Conservation (phyloP, 2,329 filamentous ascomycete genomes). For the Pseudogymnoascus sp. region DNA sequence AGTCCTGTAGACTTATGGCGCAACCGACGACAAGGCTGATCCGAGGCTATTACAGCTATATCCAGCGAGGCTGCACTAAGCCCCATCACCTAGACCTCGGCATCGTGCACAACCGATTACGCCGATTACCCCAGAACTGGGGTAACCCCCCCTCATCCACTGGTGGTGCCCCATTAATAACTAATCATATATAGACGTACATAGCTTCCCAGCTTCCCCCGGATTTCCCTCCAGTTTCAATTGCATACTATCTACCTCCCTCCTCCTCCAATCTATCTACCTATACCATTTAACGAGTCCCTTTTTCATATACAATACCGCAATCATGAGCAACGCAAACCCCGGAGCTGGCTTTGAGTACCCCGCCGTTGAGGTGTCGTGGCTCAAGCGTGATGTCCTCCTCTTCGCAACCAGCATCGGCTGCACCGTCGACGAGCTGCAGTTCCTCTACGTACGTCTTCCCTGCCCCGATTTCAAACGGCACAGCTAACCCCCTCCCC, state of each 20-base stretch:
- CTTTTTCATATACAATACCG: not conserved
- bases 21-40: not conserved
- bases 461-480: not conserved
- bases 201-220: not conserved
- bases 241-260: not conserved
- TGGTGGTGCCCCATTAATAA: not conserved
- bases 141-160: not conserved
- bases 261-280: not conserved
- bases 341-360: constrained; percentile 69
- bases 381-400: constrained; percentile 80
- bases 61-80: not conserved
- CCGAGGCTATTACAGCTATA: not conserved
- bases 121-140: not conserved
- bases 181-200: not conserved
- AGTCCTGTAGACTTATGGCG: not conserved
- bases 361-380: constrained; percentile 66
- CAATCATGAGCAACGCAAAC: constrained; percentile 1
- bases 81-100: not conserved
- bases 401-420: constrained; percentile 90
- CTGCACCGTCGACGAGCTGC: constrained; percentile 75
- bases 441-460: constrained; percentile 73
- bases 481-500: constrained; percentile 12
- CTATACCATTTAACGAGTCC: not conserved
- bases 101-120: not conserved
- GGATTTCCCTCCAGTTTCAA: not conserved